Percentiles rank a stretch among this genome's conserved stretches.
Conservation (phyloP, 2,329 filamentous ascomycete species). For the Colletotrichum sp. region DNA sequence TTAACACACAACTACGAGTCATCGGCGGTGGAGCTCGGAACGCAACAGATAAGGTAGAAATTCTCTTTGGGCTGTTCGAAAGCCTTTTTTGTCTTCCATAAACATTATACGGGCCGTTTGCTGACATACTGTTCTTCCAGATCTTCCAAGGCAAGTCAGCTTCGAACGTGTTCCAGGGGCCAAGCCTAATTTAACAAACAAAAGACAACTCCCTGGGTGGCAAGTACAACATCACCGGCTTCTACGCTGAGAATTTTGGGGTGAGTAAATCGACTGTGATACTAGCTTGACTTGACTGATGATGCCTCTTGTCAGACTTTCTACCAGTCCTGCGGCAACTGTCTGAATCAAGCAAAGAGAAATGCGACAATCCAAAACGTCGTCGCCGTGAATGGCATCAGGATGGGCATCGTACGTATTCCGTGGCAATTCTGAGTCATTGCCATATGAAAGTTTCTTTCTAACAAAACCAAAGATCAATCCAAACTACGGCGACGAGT, state of each 20-base stretch:
- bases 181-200: background rate
- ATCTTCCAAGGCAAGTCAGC: slow-evolving; percentile 28
- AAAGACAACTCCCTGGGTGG: slow-evolving; percentile 31
- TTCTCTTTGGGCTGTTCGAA: background rate
- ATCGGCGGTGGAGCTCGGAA: slow-evolving; percentile 31
- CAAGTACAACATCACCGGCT: slow-evolving; percentile 35
- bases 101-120: accelerated
- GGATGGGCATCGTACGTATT: slow-evolving; percentile 29
- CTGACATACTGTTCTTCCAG: background rate
- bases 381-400: slow-evolving; percentile 26
- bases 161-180: background rate
- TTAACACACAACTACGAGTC: slow-evolving; percentile 32
- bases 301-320: slow-evolving; percentile 20
- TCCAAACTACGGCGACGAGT: slow-evolving; percentile 32
- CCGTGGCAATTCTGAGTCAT: background rate
- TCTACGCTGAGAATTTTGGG: slow-evolving; percentile 31
- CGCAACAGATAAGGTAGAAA: slow-evolving; percentile 30
- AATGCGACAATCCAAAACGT: slow-evolving; percentile 32
- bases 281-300: background rate
- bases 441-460: background rate
- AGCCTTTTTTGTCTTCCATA: background rate
- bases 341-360: slow-evolving; percentile 28
- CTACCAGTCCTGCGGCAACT: slow-evolving; percentile 33
- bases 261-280: background rate
- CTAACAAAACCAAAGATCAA: slow-evolving; percentile 25